Base-by-base conservation (phyloP, 2,329 filamentous ascomycete genomes). In the Fusarium sp. region DNA sequence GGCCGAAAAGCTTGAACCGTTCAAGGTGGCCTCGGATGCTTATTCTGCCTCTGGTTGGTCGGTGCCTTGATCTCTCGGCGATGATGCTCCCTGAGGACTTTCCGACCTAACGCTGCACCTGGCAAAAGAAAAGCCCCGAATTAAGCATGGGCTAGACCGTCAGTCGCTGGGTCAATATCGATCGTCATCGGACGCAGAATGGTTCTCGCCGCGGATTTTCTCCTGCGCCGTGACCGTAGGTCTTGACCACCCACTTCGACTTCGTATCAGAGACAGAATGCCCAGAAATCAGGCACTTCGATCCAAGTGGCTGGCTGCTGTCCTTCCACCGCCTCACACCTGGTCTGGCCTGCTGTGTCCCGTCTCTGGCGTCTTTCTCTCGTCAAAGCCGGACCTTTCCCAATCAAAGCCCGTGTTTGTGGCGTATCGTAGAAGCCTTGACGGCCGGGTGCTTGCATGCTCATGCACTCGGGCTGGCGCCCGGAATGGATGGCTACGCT, bases 401-500 rank as follows among this genome's bases (percentile, higher is more conserved):
- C 80, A 83, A 83, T 82, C 83, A 83, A 81, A 82, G 82, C 73
- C 78, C 76, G 79, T 84, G 83, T 84, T 84, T 85, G 85, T 85
- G 85, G 85, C 84, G 83, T 84, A 82, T 86, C 81, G 80, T 84
- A 84, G 82, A 81, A 83, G 81, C 78, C 83, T 83, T 84, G 81
- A 82, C 80, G 81, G 82, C 80, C 86, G 86, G 86, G 79, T 87
- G 82, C 80, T 79, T 87, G 86, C 86, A 88, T 84, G 78, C 78
- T 83, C 79, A 83, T 84, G 84, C 84, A 84, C 71, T 74, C 69
- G 74, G 67, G 65, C 72, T 67, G 68, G 68, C 64, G 56, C 54
- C 63, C 68, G 54, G 64, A 65, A 52, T 71, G 65, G 71, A 71
- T 70, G 66, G 62, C 64, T 65, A 64, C 66, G 60, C 56, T 67